phyloP scores from a whole-genome alignment of 176 grass and related monocot genomes.

The Avena insularis region DNA sequence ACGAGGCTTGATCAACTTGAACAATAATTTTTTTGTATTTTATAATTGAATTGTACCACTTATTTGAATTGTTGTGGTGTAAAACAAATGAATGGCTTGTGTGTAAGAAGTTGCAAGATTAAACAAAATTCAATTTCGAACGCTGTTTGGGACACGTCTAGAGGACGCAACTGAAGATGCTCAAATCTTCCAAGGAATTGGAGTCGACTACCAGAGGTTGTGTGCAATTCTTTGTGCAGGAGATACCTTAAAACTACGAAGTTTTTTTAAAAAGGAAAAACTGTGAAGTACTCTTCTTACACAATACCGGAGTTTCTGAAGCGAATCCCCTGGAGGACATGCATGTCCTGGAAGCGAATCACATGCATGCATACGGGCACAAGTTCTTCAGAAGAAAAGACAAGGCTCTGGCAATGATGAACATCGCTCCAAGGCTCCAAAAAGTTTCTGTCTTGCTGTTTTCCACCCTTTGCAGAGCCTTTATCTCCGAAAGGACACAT shows the following conservation, averaged over 20 bases:
- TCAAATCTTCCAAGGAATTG: background rate
- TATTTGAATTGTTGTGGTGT: too few relatives aligned
- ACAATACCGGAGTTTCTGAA: background rate
- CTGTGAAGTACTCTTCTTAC: background rate
- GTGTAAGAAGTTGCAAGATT: too few relatives aligned
- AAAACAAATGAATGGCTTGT: too few relatives aligned
- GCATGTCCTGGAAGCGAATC: slow-evolving; percentile 29
- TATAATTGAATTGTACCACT: too few relatives aligned
- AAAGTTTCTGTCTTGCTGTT: slow-evolving; percentile 40
- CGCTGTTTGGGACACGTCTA: too few relatives aligned
- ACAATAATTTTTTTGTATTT: too few relatives aligned
- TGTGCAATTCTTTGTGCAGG: slow-evolving; percentile 2
- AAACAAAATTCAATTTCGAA: too few relatives aligned
- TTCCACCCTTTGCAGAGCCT: background rate
- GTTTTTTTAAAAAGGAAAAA: too few relatives aligned
- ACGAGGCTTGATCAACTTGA: too few relatives aligned
- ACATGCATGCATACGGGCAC: slow-evolving; percentile 42
- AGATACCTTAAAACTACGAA: background rate
- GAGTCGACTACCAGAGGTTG: background rate
- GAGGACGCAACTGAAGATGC: too few relatives aligned
- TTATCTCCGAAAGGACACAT: background rate
- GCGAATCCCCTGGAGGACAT: slow-evolving; percentile 24
- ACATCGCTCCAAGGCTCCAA: slow-evolving; percentile 33
- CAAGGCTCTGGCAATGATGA: slow-evolving; percentile 36
- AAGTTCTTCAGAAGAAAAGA: slow-evolving; percentile 39